These are phyloP conservation scores for Dioszegia crocea DNA, from an alignment of 768 basidiomycete species.

Conservation along the genomic window DNA sequence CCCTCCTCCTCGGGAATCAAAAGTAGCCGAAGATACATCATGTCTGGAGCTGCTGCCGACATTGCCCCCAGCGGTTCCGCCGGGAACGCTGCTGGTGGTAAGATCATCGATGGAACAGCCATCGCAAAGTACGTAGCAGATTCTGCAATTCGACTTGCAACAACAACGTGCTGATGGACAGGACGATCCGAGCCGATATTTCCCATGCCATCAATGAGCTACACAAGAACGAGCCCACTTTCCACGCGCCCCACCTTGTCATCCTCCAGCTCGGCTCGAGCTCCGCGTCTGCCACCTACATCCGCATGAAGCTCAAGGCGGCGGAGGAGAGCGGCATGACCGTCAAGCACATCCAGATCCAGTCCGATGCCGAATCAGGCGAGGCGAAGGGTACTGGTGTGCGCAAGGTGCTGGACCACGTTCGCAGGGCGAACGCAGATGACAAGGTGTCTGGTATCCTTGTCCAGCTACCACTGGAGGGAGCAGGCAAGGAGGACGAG, in stretches of 20 bases:
- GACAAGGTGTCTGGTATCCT: slow-evolving; percentile 79
- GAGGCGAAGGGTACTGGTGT: slow-evolving; percentile 51
- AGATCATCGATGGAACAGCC: slow-evolving; percentile 75
- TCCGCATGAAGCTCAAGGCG: slow-evolving; percentile 97
- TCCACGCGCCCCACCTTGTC: slow-evolving; percentile 74
- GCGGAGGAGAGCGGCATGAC: slow-evolving; percentile 88
- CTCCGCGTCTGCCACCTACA: slow-evolving; percentile 84
- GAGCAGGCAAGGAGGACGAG: slow-evolving; percentile 75
- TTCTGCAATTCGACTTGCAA: neutral
- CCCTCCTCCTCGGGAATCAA: neutral
- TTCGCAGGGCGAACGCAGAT: slow-evolving; percentile 78
- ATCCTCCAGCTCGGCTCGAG: slow-evolving; percentile 92
- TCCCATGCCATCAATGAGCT: slow-evolving; percentile 64
- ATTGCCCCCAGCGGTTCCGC: neutral
- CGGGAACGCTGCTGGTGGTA: slow-evolving; percentile 19
- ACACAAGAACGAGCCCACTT: slow-evolving; percentile 71
- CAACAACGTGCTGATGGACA: slow-evolving; percentile 44
- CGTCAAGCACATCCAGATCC: slow-evolving; percentile 67
- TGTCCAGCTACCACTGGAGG: slow-evolving; percentile 88
- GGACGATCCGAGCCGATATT: slow-evolving; percentile 74
- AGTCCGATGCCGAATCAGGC: slow-evolving; percentile 40
- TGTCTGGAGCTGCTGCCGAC: slow-evolving; percentile 8
- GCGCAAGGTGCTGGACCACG: slow-evolving; percentile 69
- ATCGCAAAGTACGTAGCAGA: slow-evolving; percentile 67
- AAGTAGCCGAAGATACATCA: neutral